Percentiles rank a stretch among this genome's conserved stretches.
Evolutionary conservation across 2,329 filamentous ascomycete species (phyloP).

Genomic region (Microsporum canis): DNA sequence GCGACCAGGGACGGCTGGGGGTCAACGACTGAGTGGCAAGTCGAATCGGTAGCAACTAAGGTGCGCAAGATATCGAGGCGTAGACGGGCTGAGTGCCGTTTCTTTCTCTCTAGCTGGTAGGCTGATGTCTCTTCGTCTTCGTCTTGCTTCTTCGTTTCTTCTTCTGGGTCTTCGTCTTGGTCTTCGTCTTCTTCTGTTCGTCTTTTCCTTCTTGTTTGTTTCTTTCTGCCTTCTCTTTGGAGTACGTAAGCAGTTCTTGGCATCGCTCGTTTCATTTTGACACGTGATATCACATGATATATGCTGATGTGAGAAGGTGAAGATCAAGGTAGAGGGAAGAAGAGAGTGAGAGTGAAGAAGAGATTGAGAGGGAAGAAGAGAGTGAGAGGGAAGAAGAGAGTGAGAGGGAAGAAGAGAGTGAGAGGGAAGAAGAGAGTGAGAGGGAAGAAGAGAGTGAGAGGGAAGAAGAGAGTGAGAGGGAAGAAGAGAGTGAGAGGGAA

Average conservation of each 20-base stretch:
- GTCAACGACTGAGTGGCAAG: background rate
- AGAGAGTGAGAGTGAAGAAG: background rate
- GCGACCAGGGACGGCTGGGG: background rate
- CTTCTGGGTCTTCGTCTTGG: background rate
- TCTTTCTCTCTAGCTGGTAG: too few species aligned
- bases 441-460: background rate
- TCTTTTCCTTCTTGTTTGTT: background rate
- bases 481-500: background rate
- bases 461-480: background rate
- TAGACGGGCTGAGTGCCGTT: background rate
- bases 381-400: background rate
- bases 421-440: background rate
- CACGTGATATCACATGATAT: conserved; percentile 1
- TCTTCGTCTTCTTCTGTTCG: background rate
- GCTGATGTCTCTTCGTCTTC: background rate
- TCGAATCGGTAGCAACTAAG: background rate
- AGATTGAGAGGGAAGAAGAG: background rate
- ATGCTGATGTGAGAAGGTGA: background rate
- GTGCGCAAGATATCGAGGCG: background rate
- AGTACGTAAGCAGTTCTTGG: conserved; percentile 9
- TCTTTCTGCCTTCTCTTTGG: background rate
- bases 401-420: background rate
- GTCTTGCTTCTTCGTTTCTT: background rate
- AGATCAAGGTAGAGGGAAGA: background rate
- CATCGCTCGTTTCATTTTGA: background rate